phyloP scores from a whole-genome alignment of 331 rosid species.

The Saraca asoca region DNA sequence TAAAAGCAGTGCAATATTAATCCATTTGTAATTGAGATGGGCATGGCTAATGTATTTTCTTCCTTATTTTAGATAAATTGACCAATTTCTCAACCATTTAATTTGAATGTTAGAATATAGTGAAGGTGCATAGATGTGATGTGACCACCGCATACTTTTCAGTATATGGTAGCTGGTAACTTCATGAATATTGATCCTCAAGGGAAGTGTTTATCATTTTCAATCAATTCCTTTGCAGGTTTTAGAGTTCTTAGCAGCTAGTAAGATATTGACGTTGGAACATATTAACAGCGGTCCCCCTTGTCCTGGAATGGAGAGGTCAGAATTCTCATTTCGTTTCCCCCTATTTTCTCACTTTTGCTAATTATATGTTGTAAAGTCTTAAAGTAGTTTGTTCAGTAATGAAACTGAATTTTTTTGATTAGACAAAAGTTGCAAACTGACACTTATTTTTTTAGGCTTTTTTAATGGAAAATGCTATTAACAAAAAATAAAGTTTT shows the following conservation, averaged over 20 bases:
- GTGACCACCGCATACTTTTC: constrained; percentile 14
- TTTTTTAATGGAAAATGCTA: no score
- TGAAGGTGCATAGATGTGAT: constrained; percentile 24
- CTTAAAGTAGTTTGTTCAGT: no score
- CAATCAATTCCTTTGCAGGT: constrained; percentile 62
- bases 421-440: no score
- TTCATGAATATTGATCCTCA: background rate
- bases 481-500: no score
- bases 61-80: constrained; percentile 21
- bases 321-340: constrained; percentile 29
- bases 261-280: constrained; percentile 79
- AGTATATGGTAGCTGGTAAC: constrained; percentile 15
- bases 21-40: background rate
- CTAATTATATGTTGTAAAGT: no score
- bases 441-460: no score
- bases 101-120: constrained; percentile 18
- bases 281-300: constrained; percentile 89
- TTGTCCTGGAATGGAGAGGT: constrained; percentile 98
- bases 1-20: constrained; percentile 1
- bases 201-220: constrained; percentile 11
- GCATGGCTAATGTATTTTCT: constrained; percentile 6
- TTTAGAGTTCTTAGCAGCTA: constrained; percentile 73
- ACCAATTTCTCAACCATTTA: constrained; percentile 12
- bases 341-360: background rate
- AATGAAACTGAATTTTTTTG: no score